Evolutionary conservation across 257 asterid species (phyloP).

Genomic region (Solanum medicagineum): DNA sequence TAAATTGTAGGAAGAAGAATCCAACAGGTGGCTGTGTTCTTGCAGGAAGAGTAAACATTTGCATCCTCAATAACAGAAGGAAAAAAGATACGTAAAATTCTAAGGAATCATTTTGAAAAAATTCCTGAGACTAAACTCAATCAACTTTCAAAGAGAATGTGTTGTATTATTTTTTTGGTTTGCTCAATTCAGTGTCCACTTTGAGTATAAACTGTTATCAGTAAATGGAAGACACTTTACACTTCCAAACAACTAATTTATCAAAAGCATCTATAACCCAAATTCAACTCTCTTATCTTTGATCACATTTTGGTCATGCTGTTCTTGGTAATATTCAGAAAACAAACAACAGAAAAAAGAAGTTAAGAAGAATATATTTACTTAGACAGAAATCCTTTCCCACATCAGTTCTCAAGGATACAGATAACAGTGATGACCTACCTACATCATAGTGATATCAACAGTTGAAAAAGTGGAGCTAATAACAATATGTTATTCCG

Average conservation of each 20-base stretch:
- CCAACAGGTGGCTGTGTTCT: neutral
- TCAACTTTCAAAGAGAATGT: neutral
- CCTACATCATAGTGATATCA: neutral
- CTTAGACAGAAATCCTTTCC: neutral
- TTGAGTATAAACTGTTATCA: neutral
- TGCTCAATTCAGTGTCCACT: neutral
- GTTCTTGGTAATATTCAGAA: neutral
- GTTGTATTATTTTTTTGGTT: neutral
- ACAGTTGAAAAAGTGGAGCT: neutral
- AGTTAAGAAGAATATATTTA: neutral
- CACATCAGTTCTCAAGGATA: neutral
- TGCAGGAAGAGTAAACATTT: neutral
- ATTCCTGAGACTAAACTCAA: neutral
- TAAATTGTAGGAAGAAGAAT: neutral
- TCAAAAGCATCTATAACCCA: neutral
- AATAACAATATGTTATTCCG: neutral
- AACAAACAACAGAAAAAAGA: neutral
- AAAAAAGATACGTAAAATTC: neutral
- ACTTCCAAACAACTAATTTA: neutral
- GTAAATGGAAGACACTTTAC: neutral
- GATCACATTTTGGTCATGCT: neutral
- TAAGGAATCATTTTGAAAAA: neutral
- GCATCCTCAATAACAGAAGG: neutral
- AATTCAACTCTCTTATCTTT: neutral
- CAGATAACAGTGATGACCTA: neutral